phyloP scores from a whole-genome alignment of 1,284 basidiomycete genomes.

The Trichosporon coremiiforme region DNA sequence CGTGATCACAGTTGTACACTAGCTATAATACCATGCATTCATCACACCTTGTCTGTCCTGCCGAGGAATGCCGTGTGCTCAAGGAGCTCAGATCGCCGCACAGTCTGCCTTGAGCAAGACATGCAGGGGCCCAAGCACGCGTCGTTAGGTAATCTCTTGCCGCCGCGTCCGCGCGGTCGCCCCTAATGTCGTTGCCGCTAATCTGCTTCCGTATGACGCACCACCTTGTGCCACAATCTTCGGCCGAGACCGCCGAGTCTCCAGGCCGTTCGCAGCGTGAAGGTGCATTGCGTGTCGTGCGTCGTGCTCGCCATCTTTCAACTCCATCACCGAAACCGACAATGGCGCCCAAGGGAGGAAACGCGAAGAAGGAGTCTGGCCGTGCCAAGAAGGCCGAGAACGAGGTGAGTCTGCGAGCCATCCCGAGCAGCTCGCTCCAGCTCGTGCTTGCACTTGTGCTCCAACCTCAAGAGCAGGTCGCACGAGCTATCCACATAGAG shows the following conservation, averaged over 20 bases:
- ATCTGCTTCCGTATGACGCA: slow-evolving; percentile 16
- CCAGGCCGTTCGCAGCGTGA: too few species aligned
- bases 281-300: too few species aligned
- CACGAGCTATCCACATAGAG: neutral
- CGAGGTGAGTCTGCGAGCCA: slow-evolving; percentile 64
- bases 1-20: neutral
- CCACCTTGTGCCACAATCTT: slow-evolving; percentile 16
- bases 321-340: too few species aligned
- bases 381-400: slow-evolving; percentile 91
- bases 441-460: slow-evolving; percentile 54
- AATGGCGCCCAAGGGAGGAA: slow-evolving; percentile 78
- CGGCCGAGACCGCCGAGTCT: slow-evolving; percentile 13
- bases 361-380: slow-evolving; percentile 85
- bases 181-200: neutral
- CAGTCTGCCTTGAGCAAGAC: neutral
- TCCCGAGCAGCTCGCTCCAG: neutral
- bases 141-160: too few species aligned
- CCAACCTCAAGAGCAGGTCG: slow-evolving; percentile 37
- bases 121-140: too few species aligned
- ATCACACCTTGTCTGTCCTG: neutral
- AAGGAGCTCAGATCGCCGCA: neutral
- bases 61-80: too few species aligned
- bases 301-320: too few species aligned
- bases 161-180: too few species aligned
- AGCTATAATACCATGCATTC: slow-evolving; percentile 9